A percentile compares a stretch with the other conserved stretches of the same genome.
Conservation (phyloP, 2,329 filamentous ascomycete species). For the Trichoderma citrinoviride region DNA sequence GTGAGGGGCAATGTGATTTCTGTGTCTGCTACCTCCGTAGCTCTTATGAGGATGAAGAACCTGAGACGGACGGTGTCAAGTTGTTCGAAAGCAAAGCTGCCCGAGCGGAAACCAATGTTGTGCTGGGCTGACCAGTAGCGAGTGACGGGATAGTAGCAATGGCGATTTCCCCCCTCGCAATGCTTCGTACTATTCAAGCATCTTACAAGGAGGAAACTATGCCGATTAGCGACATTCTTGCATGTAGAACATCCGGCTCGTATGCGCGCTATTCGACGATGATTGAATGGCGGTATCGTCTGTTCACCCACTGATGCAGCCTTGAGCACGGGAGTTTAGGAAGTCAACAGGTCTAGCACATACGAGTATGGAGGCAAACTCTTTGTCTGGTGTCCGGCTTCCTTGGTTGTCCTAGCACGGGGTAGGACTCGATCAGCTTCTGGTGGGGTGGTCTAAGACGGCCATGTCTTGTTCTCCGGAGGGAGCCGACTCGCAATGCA, state of each 20-base stretch:
- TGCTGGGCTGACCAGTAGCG: background rate
- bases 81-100: background rate
- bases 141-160: no score
- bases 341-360: background rate
- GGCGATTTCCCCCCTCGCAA: no score
- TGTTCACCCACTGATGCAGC: background rate
- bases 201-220: background rate
- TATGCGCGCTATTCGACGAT: background rate
- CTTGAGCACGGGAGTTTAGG: background rate
- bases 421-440: background rate
- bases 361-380: background rate
- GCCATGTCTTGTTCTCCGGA: slow-evolving; percentile 10
- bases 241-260: background rate
- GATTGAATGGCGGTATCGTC: background rate
- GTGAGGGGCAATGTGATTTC: background rate
- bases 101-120: background rate
- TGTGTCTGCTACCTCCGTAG: no score
- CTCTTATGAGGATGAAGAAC: no score
- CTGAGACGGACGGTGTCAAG: background rate
- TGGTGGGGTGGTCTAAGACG: background rate
- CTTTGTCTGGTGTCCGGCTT: background rate
- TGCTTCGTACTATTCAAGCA: no score
- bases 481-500: background rate
- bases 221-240: background rate
- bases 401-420: background rate